These are phyloP conservation scores for Lactarius trivialis DNA, from an alignment of 768 basidiomycete genomes.

Conservation along the genomic window DNA sequence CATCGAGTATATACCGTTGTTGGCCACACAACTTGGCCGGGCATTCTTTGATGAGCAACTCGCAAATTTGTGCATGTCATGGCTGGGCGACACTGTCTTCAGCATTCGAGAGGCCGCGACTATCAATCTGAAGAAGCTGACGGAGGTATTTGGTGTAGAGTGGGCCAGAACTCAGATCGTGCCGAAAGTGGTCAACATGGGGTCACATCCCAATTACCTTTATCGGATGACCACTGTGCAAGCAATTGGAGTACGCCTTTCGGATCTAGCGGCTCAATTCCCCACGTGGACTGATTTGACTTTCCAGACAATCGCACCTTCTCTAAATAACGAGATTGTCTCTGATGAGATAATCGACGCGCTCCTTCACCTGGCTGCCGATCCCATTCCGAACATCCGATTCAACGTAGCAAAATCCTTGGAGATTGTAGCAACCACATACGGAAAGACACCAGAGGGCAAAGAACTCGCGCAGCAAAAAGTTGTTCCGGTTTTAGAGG, in stretches of 20 bases:
- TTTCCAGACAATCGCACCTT: constrained; percentile 85
- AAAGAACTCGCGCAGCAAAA: constrained; percentile 64
- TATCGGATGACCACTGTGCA: constrained; percentile 99
- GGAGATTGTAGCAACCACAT: constrained; percentile 76
- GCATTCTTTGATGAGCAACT: constrained; percentile 97
- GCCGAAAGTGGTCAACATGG: constrained; percentile 97
- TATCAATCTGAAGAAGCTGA: constrained; percentile 91
- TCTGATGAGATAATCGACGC: constrained; percentile 78
- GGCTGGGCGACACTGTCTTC: constrained; percentile 97
- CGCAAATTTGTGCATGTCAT: constrained; percentile 95
- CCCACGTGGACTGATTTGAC: not conserved
- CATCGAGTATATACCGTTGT: constrained; percentile 98
- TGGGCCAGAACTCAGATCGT: constrained; percentile 94
- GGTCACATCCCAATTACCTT: constrained; percentile 91
- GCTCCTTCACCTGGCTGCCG: constrained; percentile 72
- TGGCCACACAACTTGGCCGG: constrained; percentile 95
- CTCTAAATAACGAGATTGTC: constrained; percentile 78
- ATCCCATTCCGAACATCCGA: constrained; percentile 97
- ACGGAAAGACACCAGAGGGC: constrained; percentile 60
- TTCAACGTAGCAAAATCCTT: constrained; percentile 97
- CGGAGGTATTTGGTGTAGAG: constrained; percentile 97
- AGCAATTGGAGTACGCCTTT: constrained; percentile 77
- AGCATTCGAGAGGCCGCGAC: constrained; percentile 99
- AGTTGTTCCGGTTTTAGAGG: constrained; percentile 78
- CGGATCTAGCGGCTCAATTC: constrained; percentile 6